Base-by-base conservation (phyloP, 148 eudicot species). In the Chenopodium formosanum region DNA sequence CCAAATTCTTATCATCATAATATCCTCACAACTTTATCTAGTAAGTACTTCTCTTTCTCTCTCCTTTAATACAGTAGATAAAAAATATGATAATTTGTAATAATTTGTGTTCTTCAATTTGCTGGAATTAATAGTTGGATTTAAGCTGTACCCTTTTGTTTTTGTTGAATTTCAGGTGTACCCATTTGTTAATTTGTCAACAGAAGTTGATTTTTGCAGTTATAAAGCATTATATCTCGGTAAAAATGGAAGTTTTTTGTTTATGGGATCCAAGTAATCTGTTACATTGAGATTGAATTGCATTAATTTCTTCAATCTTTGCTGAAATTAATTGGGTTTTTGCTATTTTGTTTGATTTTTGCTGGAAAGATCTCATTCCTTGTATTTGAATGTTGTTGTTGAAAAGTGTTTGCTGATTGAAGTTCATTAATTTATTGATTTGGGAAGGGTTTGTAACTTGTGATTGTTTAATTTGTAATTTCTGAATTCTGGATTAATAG, bases 91-190 rank as follows among this genome's bases (percentile, higher is more conserved):
- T 16, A 73, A 72, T 20, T 52, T 62, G n/a, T 10, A 17, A 4
- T 4, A 40, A 40, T 6, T 73, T 34, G 50, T 66, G 69, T 23
- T 73, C 25, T 80, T 79, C 47, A 58, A 75, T 25, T 4, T 48
- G 56, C 11, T 53, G 50, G 60, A 25, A 60, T 23, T 58, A 29
- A 29, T 67, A 67, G 71, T 75, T 34, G 7, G 46, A 74, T 79
- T 65, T 3, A 68, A 74, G 5, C 48, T 58, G 7, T 67, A 60
- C 79, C 86, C 80, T 75, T 60, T 75, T 70, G 2, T 56, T 77
- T 75, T 70, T 64, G 4, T 60, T 76, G n/a, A 63, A 29, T 80
- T 84, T 84, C 77, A 84, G 83, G 80, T 80, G 65, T 69, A 58
- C 80, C 78, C 86, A 84, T 75, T 84, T 60, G 63, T 80, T 44